phyloP scores from a whole-genome alignment of 1,284 basidiomycete species.

The Trichosporon coremiiforme region DNA sequence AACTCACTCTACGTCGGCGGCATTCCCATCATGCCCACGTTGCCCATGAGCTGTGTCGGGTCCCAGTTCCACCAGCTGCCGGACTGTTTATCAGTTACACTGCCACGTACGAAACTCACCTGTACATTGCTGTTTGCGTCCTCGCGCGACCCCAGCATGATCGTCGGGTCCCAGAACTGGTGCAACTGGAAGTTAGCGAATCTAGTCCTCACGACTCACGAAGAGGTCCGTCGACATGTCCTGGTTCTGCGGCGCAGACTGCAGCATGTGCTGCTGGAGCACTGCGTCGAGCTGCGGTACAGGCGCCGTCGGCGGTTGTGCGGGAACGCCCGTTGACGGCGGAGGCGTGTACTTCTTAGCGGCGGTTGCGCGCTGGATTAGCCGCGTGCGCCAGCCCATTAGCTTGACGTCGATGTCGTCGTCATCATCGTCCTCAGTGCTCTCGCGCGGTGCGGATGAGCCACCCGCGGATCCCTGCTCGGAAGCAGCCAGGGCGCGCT shows the following conservation, averaged over 20 bases:
- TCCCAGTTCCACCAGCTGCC: constrained; percentile 26
- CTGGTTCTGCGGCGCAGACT: not conserved
- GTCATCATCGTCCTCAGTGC: constrained; percentile 24
- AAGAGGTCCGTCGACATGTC: constrained; percentile 19
- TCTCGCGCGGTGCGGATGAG: constrained; percentile 8
- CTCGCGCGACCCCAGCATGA: constrained; percentile 28
- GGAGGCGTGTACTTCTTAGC: constrained; percentile 13
- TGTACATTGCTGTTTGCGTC: not conserved
- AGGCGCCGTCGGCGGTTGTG: not conserved
- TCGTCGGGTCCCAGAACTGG: constrained; percentile 46
- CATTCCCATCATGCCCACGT: constrained; percentile 5
- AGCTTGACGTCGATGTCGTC: constrained; percentile 35
- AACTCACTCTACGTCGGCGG: not conserved
- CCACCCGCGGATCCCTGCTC: constrained; percentile 24
- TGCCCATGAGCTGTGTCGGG: constrained; percentile 5
- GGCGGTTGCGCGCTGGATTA: constrained; percentile 36
- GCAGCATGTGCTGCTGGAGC: constrained; percentile 9
- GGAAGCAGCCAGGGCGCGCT: constrained; percentile 29
- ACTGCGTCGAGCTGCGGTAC: not conserved
- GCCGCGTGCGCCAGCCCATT: constrained; percentile 42
- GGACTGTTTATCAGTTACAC: not conserved
- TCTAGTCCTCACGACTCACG: not conserved
- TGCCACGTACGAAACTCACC: not conserved
- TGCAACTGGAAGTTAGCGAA: constrained; percentile 41
- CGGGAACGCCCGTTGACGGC: not conserved